Percentiles rank a stretch among this genome's conserved stretches.
Evolutionary conservation across 1,284 basidiomycete genomes (phyloP).

Genomic region (Fomitopsis palustris): DNA sequence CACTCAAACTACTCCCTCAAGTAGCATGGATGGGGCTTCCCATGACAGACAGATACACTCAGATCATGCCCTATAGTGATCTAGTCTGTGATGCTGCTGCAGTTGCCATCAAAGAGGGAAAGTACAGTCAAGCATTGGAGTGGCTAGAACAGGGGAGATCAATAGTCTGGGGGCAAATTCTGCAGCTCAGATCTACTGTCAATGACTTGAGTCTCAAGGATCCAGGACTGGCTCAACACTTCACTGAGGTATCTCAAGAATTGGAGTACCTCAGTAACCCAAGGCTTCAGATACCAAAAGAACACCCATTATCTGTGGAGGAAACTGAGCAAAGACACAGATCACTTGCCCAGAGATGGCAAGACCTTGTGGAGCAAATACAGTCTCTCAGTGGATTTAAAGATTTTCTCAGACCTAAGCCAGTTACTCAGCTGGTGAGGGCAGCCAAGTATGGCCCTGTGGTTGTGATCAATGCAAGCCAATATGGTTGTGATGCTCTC

Average conservation of each 20-base stretch:
- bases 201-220: not conserved
- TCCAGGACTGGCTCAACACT: not conserved
- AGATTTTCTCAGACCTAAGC: not conserved
- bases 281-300: not conserved
- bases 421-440: not conserved
- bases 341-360: not conserved
- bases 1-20: not conserved
- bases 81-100: not conserved
- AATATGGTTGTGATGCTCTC: not conserved
- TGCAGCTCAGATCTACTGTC: not conserved
- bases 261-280: not conserved
- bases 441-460: not conserved
- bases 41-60: not conserved
- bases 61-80: not conserved
- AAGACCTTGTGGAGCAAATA: not conserved
- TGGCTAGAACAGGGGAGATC: not conserved
- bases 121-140: not conserved
- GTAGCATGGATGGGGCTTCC: not conserved
- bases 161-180: not conserved
- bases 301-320: not conserved
- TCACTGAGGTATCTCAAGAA: not conserved
- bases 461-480: not conserved
- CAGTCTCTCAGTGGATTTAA: not conserved
- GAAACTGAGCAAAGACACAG: not conserved
- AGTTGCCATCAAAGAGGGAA: not conserved